Evolutionary conservation across 805 yeast species (phyloP).

Genomic region (Candida nitratophila): DNA sequence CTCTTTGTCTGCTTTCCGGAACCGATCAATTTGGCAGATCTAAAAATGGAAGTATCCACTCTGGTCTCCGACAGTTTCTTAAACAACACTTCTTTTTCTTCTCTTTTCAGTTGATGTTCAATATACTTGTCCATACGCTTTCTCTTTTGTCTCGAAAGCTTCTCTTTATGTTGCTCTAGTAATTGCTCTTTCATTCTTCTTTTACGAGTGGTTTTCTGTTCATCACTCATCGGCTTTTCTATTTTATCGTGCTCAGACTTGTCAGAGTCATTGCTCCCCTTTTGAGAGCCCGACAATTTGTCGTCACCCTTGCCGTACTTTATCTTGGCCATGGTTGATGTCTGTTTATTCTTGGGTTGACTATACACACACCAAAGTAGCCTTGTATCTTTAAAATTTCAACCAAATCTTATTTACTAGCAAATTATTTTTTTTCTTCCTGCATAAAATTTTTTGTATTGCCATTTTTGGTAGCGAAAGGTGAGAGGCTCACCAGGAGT

Average conservation of each 20-base stretch:
- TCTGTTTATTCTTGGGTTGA: too few relatives aligned
- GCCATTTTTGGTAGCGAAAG: too few relatives aligned
- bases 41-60: slow-evolving; percentile 64
- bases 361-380: too few relatives aligned
- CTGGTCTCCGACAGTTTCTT: slow-evolving; percentile 62
- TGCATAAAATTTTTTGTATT: too few relatives aligned
- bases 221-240: slow-evolving; percentile 53
- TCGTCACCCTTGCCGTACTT: slow-evolving; percentile 2
- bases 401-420: too few relatives aligned
- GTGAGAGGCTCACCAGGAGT: too few relatives aligned
- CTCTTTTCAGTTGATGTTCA: slow-evolving; percentile 81
- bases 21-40: slow-evolving; percentile 74
- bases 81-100: slow-evolving; percentile 74
- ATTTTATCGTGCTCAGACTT: slow-evolving; percentile 31
- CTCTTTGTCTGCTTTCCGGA: slow-evolving; percentile 57
- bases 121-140: slow-evolving; percentile 85
- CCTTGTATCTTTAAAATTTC: background rate
- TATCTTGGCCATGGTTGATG: background rate
- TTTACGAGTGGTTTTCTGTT: slow-evolving; percentile 59
- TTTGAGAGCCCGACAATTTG: too few relatives aligned
- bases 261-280: background rate
- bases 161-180: slow-evolving; percentile 56
- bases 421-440: too few relatives aligned
- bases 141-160: slow-evolving; percentile 63
- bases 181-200: slow-evolving; percentile 53